Evolutionary conservation across 2,329 filamentous ascomycete genomes (phyloP).

Genomic region (Venturiaceae sp.): DNA sequence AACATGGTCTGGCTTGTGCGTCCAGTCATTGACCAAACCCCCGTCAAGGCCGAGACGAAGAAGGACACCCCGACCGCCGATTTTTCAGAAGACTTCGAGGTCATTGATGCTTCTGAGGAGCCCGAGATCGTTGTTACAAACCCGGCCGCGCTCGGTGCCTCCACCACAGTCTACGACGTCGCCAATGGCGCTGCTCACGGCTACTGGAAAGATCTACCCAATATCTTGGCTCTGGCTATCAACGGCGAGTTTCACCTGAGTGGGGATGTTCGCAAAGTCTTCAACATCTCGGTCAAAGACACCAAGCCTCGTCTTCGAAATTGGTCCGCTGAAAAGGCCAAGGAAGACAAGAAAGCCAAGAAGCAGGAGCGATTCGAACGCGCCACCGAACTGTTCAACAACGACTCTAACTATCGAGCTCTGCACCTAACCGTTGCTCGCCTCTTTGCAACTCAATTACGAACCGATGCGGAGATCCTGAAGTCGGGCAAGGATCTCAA

Average conservation of each 20-base stretch:
- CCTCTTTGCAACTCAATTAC: slow-evolving; percentile 47
- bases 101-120: slow-evolving; percentile 18
- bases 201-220: slow-evolving; percentile 54
- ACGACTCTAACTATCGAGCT: slow-evolving; percentile 38
- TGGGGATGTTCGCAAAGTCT: slow-evolving; percentile 17
- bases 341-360: slow-evolving; percentile 18
- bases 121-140: not conserved
- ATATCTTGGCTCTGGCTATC: slow-evolving; percentile 43
- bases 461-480: slow-evolving; percentile 35
- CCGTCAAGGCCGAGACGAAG: slow-evolving; percentile 23
- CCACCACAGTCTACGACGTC: slow-evolving; percentile 16
- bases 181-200: slow-evolving; percentile 41
- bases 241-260: slow-evolving; percentile 39
- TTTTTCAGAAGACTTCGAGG: slow-evolving; percentile 27
- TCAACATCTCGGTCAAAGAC: slow-evolving; percentile 10
- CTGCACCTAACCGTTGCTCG: slow-evolving; percentile 45
- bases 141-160: not conserved
- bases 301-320: slow-evolving; percentile 7
- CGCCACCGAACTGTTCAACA: slow-evolving; percentile 29
- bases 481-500: slow-evolving; percentile 28
- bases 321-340: slow-evolving; percentile 16
- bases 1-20: slow-evolving; percentile 48
- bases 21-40: slow-evolving; percentile 38
- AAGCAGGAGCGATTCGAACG: slow-evolving; percentile 31
- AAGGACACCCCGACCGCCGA: slow-evolving; percentile 20